Base-by-base conservation (phyloP, 1,284 basidiomycete genomes). In the Malassezia yamatoensis region DNA sequence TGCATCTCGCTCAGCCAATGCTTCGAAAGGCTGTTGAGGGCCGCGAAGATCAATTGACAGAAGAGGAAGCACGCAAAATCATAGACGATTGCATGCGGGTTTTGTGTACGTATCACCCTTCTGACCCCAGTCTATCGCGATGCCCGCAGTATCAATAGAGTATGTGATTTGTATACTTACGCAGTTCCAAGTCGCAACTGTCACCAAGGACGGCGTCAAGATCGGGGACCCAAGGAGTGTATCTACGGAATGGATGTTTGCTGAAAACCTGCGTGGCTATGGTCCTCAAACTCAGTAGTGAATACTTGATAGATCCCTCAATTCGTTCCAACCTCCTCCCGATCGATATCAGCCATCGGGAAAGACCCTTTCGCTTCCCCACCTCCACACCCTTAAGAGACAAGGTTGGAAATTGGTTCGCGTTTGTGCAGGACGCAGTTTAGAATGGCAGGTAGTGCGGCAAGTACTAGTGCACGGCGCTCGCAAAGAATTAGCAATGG, bases 141-240 rank as follows among this genome's bases (percentile, higher is more conserved):
- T 72, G 93, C 93, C 2, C 82, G 94, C 69, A 90, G 87, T 79
- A 79, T 94, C 76, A 89, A 98, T 81, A 91, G 96, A 82, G 90
- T 89, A 61, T 39, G 81, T 75, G 18, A 11, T n/a, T 15, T 9
- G 41, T 21, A 43, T 36, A 24, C 39, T 43, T 20, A 29, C 39
- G 15, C 61, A 94, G 90, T 98, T 87, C 78, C 90, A 96, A 87
- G 83, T 96, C 59, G 91, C 90, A 8, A 89, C 82, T 1, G 83
- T 96, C 62, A 91, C 87, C 3, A 83, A 79, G 33, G 78, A 81
- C 3, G 91, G 93, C 3, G 81, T 86, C 32, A 77, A 76, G 10
- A 88, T 98, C 64, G 87, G 87, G 0, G 89, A 89, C 61, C 84
- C 89, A 20, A 81, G 83, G 67, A 80, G 80, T 50, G 77, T 88